Percentiles rank a stretch among this genome's conserved stretches.
Conservation (phyloP, 129 eudicot species). For the Scalesia atractyloides region DNA sequence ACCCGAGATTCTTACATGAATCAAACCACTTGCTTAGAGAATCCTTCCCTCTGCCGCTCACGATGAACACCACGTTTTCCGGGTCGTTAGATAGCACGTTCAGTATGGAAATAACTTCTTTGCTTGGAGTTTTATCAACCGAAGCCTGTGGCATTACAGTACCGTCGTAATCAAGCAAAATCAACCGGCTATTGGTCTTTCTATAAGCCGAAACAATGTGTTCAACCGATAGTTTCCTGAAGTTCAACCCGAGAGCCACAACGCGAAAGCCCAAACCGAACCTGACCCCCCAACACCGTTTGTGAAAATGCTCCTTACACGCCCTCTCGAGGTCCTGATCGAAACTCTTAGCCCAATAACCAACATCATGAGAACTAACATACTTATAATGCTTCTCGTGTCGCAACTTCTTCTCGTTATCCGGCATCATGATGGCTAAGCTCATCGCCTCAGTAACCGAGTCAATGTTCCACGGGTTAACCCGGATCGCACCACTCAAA, state of each 20-base stretch:
- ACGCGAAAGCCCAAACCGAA: conserved; percentile 69
- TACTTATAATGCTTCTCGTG: conserved; percentile 92
- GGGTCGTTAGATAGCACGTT: conserved; percentile 70
- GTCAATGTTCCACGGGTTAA: conserved; percentile 82
- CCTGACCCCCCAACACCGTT: conserved; percentile 87
- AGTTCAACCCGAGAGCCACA: conserved; percentile 74
- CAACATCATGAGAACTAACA: conserved; percentile 81
- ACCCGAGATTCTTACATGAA: conserved; percentile 67
- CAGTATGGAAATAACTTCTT: conserved; percentile 49
- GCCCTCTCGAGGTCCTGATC: conserved; percentile 82
- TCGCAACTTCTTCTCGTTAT: conserved; percentile 65
- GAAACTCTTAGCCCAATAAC: conserved; percentile 83
- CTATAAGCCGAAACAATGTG: conserved; percentile 68
- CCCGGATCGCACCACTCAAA: conserved; percentile 88
- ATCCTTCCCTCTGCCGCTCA: conserved; percentile 85
- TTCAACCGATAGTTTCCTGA: conserved; percentile 73
- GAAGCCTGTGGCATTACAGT: conserved; percentile 70
- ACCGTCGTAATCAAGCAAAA: conserved; percentile 85
- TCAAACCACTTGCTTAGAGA: conserved; percentile 69
- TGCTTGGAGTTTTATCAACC: conserved; percentile 63
- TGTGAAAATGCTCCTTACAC: conserved; percentile 62
- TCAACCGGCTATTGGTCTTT: conserved; percentile 54
- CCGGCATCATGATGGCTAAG: conserved; percentile 53
- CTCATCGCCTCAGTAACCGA: conserved; percentile 63
- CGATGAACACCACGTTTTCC: conserved; percentile 76